These are phyloP conservation scores for Kazachstania viticola DNA, from an alignment of 805 yeast genomes.

Conservation along the genomic window DNA sequence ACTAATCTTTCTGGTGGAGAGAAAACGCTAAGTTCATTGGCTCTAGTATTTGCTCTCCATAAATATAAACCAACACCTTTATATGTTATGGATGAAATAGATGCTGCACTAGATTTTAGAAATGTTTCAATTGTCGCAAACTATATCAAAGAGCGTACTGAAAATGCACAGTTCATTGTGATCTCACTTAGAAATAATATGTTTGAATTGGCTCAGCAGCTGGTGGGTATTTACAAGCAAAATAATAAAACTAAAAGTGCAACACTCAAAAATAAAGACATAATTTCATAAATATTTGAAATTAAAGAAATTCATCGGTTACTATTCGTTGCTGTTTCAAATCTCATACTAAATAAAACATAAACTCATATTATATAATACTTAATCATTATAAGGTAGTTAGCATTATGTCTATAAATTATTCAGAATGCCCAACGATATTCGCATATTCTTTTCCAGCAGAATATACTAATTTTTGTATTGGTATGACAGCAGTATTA, in stretches of 20 bases:
- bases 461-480: conserved; percentile 64
- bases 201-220: conserved; percentile 91
- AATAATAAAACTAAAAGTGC: conserved; percentile 84
- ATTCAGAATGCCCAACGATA: conserved; percentile 30
- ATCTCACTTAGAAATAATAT: conserved; percentile 91
- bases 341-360: neutral
- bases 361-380: too few relatives aligned
- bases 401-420: too few relatives aligned
- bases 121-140: conserved; percentile 96
- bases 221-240: conserved; percentile 92
- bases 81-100: conserved; percentile 98
- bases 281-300: conserved; percentile 13
- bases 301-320: too few relatives aligned
- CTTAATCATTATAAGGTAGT: too few relatives aligned
- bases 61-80: conserved; percentile 94
- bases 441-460: conserved; percentile 39
- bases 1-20: conserved; percentile 96
- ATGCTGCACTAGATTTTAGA: conserved; percentile 95
- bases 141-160: conserved; percentile 89
- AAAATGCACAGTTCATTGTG: conserved; percentile 92
- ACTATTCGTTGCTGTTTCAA: too few relatives aligned
- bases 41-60: conserved; percentile 91
- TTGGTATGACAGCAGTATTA: conserved; percentile 57
- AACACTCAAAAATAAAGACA: conserved; percentile 56
- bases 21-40: conserved; percentile 87